Conservation (phyloP, 495 filamentous ascomycete genomes). For the Penicillium tannophilum region DNA sequence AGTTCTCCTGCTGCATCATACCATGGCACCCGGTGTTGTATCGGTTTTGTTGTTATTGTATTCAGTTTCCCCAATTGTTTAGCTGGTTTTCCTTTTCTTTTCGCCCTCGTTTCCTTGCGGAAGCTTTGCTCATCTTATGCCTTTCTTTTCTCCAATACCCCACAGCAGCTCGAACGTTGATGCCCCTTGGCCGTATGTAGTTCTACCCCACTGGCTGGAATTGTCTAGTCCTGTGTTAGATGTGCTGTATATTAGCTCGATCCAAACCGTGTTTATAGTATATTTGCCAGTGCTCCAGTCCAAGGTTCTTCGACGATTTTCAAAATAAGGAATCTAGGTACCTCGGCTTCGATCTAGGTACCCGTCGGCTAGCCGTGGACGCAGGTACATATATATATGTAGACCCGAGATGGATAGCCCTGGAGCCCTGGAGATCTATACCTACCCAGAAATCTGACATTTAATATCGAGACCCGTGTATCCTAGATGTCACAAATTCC, state of each 20-base stretch:
- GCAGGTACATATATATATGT: background rate
- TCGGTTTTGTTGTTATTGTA: conserved; percentile 13
- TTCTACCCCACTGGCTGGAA: conserved; percentile 21
- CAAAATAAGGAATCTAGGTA: background rate
- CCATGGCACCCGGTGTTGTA: conserved; percentile 34
- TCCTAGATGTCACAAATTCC: too few species aligned
- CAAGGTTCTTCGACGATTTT: background rate
- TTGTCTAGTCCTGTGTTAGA: conserved; percentile 32
- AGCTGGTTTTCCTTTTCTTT: conserved; percentile 14
- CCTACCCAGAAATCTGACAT: too few species aligned
- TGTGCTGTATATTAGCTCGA: conserved; percentile 41
- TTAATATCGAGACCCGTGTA: too few species aligned
- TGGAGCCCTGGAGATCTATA: too few species aligned
- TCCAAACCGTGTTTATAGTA: conserved; percentile 7
- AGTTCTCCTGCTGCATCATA: conserved; percentile 30
- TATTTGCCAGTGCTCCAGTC: background rate
- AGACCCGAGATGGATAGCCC: background rate
- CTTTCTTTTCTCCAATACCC: conserved; percentile 23
- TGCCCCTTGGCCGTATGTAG: conserved; percentile 26
- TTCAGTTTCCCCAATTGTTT: conserved; percentile 6
- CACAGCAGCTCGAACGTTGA: conserved; percentile 15
- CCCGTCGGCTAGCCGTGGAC: background rate
- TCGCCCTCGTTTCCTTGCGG: background rate
- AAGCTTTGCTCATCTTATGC: conserved; percentile 4
- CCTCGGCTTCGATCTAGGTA: background rate